Evolutionary conservation across 2,329 filamentous ascomycete species (phyloP), one percentile per base, ranked within the genome.

Genomic region (Ilyonectria mors-panacis): DNA sequence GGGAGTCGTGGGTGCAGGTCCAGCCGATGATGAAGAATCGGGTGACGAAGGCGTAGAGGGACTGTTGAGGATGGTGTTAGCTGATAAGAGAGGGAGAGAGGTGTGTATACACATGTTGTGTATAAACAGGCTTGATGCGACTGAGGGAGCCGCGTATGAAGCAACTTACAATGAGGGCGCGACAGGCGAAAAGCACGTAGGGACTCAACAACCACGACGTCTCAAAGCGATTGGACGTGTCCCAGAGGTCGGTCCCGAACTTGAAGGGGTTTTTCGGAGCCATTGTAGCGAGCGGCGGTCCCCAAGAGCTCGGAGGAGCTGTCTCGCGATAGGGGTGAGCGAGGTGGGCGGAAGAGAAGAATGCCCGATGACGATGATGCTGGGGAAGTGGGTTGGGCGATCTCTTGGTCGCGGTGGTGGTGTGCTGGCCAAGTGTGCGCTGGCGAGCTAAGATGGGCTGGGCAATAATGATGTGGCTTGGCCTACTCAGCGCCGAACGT

Each of bases 131-230:
- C 12, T 39, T 21, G 17, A 28, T 19, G 39, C 21, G 47, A 58
- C 42, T 21, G 26, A 37, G 9, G 12, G 19, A 44, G 6, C 26
- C 26, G 26, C 26, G 26, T 26, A 26, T 26, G 26, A 37, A 50
- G n/a, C 9, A n/a, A 85, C 84, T 74, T 80, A 87, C 84, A 76
- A 90, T 84, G 45, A 84, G 66, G 55, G 87, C 86, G 68, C 91
- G 89, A 57, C 87, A 77, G 59, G 78, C 81, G 71, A 89, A 90
- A 54, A 95, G 85, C 1, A 86, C 74, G 74, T 86, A 86, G 0
- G 93, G 92, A 26, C 89, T 81, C n/a, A 97, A 80, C 9, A 95
- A 80, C 93, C 93, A 97, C 15, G 93, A 97, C 17, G 93, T 96
- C 79, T 90, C 89, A 81, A 93, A 94, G 65, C 91, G 89, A 79